Evolutionary conservation across 371 early-diverging fungal genomes (phyloP).

Genomic region (Furculomyces boomerangus): DNA sequence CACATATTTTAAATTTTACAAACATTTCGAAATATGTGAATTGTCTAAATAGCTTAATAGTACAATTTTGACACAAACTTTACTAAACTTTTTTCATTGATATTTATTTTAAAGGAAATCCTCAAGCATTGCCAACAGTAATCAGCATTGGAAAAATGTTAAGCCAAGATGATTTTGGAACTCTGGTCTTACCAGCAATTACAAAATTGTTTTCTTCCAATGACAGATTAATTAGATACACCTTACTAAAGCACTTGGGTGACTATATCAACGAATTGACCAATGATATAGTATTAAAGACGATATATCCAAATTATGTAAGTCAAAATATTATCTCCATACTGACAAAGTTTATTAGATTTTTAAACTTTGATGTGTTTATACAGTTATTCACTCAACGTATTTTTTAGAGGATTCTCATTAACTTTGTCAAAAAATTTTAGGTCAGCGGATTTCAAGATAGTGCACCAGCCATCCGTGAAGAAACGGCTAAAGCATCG

Average conservation of each 20-base stretch:
- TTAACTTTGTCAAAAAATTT: background rate
- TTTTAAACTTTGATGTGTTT: too few relatives aligned
- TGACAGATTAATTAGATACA: constrained; percentile 75
- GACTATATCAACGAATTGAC: constrained; percentile 51
- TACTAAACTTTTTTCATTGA: too few relatives aligned
- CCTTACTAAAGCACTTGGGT: constrained; percentile 60
- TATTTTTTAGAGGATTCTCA: too few relatives aligned
- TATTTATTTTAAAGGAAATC: too few relatives aligned
- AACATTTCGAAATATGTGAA: too few relatives aligned
- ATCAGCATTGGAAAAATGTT: constrained; percentile 68
- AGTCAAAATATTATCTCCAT: too few relatives aligned
- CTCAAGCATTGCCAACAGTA: too few relatives aligned
- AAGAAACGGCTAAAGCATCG: constrained; percentile 73
- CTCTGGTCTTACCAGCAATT: constrained; percentile 46
- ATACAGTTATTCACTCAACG: too few relatives aligned
- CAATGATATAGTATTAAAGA: constrained; percentile 47
- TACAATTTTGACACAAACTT: too few relatives aligned
- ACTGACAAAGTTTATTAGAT: too few relatives aligned
- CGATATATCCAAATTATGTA: constrained; percentile 75
- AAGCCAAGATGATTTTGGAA: constrained; percentile 47
- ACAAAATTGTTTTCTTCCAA: constrained; percentile 72
- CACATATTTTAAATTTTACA: too few relatives aligned
- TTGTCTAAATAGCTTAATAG: too few relatives aligned
- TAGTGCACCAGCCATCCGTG: constrained; percentile 73
- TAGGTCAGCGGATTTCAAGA: constrained; percentile 62